phyloP scores from a whole-genome alignment of 139 green algal genomes.

The Diplosphaera chodatii region DNA sequence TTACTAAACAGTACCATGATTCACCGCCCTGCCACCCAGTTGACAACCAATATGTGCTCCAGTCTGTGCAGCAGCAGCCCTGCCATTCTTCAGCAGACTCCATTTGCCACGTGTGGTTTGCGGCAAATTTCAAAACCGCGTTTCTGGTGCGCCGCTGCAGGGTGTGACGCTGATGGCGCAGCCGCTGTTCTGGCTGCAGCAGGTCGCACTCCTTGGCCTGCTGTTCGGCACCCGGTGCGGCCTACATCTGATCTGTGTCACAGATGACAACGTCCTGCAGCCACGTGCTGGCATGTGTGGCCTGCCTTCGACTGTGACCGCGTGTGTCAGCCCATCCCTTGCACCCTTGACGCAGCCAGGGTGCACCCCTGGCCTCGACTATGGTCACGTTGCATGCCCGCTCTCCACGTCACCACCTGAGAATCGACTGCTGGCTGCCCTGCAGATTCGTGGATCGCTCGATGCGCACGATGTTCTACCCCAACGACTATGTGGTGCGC shows the following conservation, averaged over 20 bases:
- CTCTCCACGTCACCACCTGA: background rate
- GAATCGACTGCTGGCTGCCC: no score
- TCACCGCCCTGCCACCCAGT: background rate
- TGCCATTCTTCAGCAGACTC: background rate
- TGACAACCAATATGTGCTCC: no score
- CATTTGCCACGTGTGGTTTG: background rate
- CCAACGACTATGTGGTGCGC: slow-evolving; percentile 31
- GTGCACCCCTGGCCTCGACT: no score
- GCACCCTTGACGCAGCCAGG: no score
- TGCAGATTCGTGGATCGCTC: slow-evolving; percentile 16
- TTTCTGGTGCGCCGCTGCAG: background rate
- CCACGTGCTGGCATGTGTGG: no score
- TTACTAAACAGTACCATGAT: no score
- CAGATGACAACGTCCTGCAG: no score
- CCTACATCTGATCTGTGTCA: background rate
- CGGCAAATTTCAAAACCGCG: background rate
- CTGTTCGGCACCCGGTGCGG: background rate
- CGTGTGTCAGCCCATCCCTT: no score
- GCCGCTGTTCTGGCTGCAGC: slow-evolving; percentile 5
- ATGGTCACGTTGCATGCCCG: background rate
- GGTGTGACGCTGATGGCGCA: background rate
- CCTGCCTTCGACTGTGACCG: background rate
- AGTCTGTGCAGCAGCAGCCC: no score
- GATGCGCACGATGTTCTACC: slow-evolving; percentile 26
- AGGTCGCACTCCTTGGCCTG: background rate